A percentile compares a stretch with the other conserved stretches of the same genome.
phyloP scores from a whole-genome alignment of 169 alveolate species.

The Plasmodium cynomolgi region DNA sequence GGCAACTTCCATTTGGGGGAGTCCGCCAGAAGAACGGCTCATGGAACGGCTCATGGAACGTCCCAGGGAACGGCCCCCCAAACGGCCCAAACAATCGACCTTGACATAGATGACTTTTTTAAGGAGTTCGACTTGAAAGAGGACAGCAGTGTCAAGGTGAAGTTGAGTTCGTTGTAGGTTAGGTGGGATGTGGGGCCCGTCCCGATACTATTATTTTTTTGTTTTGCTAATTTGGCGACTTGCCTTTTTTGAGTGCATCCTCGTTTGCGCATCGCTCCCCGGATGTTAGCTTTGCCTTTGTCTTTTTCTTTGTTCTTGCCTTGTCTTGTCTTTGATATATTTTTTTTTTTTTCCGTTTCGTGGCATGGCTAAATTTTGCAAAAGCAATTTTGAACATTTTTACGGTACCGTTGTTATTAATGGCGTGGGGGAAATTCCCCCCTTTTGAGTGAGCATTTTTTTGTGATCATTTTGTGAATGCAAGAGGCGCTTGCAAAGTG shows the following conservation, averaged over 20 bases:
- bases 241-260: neutral
- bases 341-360: neutral
- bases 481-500: neutral
- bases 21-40: neutral
- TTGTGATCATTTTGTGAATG: neutral
- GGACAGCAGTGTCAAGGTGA: constrained; percentile 15
- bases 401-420: neutral
- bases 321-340: neutral
- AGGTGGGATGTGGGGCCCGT: neutral
- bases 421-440: neutral
- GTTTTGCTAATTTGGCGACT: neutral
- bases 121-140: constrained; percentile 42
- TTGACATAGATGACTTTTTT: constrained; percentile 62
- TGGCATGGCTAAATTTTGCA: neutral
- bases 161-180: constrained; percentile 17
- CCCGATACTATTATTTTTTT: neutral
- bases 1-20: neutral
- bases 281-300: neutral
- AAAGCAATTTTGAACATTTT: neutral
- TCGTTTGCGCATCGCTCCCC: neutral
- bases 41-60: neutral
- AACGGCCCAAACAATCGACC: constrained; percentile 7
- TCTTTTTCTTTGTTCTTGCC: neutral
- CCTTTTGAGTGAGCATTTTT: neutral
- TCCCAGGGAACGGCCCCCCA: neutral